Evolutionary conservation across 495 filamentous ascomycete genomes (phyloP).

Genomic region (Hyaloscypha hepaticicola): DNA sequence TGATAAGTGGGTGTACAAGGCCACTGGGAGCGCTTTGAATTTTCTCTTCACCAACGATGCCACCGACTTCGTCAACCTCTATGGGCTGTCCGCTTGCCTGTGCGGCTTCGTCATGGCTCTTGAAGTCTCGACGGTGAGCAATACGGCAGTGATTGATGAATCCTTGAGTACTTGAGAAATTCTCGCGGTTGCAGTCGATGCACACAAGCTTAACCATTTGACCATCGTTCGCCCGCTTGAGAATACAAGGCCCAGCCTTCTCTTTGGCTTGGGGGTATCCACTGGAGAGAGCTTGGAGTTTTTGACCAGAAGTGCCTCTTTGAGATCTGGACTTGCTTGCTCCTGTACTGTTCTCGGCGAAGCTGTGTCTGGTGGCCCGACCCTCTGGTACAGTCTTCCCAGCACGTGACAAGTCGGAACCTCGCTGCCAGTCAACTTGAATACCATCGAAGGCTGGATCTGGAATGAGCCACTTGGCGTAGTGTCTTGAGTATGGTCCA

Average conservation of each 20-base stretch:
- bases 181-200: constrained; percentile 79
- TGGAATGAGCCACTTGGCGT: constrained; percentile 88
- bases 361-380: constrained; percentile 72
- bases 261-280: constrained; percentile 71
- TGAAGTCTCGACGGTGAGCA: constrained; percentile 84
- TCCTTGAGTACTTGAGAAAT: constrained; percentile 93
- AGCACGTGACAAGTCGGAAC: constrained; percentile 37
- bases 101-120: constrained; percentile 94
- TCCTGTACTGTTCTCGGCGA: constrained; percentile 53
- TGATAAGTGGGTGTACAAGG: constrained; percentile 69
- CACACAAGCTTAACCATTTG: constrained; percentile 76
- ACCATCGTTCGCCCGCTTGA: constrained; percentile 51
- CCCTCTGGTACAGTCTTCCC: constrained; percentile 54
- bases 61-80: constrained; percentile 63
- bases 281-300: constrained; percentile 69
- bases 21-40: constrained; percentile 39
- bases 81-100: constrained; percentile 80
- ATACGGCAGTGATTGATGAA: constrained; percentile 99
- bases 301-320: constrained; percentile 57
- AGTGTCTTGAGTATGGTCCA: constrained; percentile 91
- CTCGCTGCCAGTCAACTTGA: constrained; percentile 38
- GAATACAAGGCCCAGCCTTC: constrained; percentile 51
- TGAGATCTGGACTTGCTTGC: constrained; percentile 62
- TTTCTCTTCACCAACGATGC: constrained; percentile 52
- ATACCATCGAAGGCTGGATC: constrained; percentile 83